Base-by-base conservation (phyloP, 192 early-diverging fungal species). In the Oehlia diaphana region DNA sequence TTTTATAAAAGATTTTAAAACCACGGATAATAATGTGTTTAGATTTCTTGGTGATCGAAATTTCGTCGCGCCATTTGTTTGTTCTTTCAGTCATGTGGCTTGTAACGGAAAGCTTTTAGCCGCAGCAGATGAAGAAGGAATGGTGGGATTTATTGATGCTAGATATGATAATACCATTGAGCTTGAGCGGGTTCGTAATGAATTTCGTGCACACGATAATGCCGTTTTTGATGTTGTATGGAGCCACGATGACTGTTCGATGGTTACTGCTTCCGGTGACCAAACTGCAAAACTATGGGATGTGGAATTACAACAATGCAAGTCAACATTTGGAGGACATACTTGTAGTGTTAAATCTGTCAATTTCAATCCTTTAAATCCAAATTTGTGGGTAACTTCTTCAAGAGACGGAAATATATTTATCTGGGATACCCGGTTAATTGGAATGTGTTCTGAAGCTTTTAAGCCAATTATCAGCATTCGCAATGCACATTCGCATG, bases 191-290 rank as follows among this genome's bases (percentile, higher is more conserved):
- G 53, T 23, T 9, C 74, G 82, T 49, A 66, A 10, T 9, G 50
- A 76, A 33, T 92, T 92, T 79, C 73, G 84, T 63, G 92, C 90
- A 4, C 95, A 97, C 69, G 80, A 86, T 50, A 95, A 94, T 84
- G 90, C 94, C 10, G 85, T 94, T 10, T 91, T 95, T 73, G 95
- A 97, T 81, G 72, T 94, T 12, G 83, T 86, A 33, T 97, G 94
- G 94, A 89, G 89, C 49, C 65, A 76, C 7, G 90, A 94, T 80
- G 92, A 95, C 81, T 68, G 76, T 28, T 81, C 81, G 62, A 62
- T 93, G 61, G 90, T 92, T 85, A 63, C 94, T 9, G 92, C 91
- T 21, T 88, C 92, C 6, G 94, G 92, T 33, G 96, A 97, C 83
- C 89, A 91, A 71, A 90, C 87, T 1, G 88, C 89, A 26, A 75